Conservation (phyloP, 1,284 basidiomycete genomes). For the Phellopilus nigrolimitatus region DNA sequence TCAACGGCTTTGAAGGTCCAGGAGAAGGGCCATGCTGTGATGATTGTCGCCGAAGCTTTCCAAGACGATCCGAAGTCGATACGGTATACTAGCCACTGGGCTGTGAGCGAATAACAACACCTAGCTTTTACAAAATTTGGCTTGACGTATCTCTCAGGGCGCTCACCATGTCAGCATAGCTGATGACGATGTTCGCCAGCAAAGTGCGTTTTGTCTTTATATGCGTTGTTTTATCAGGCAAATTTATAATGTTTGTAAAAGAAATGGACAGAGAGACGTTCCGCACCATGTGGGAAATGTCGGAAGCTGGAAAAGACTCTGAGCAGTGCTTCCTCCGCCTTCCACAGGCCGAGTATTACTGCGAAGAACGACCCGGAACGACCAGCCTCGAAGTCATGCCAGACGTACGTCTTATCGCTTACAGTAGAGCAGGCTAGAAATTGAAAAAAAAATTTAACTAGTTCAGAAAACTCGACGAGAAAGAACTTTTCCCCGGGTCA, state of each 20-base stretch:
- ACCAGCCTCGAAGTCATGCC: constrained; percentile 56
- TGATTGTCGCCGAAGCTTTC: constrained; percentile 60
- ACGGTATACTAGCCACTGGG: constrained; percentile 74
- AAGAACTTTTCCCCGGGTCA: constrained; percentile 41
- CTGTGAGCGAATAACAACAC: constrained; percentile 40
- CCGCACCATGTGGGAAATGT: constrained; percentile 64
- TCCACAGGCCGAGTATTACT: constrained; percentile 55
- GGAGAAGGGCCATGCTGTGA: constrained; percentile 54
- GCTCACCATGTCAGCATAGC: constrained; percentile 66
- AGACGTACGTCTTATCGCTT: constrained; percentile 39
- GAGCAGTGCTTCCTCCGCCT: constrained; percentile 59
- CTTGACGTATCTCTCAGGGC: constrained; percentile 34
- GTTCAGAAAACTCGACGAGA: constrained; percentile 44
- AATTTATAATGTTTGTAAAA: constrained; percentile 26
- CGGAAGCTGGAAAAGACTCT: constrained; percentile 45
- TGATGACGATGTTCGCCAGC: constrained; percentile 42
- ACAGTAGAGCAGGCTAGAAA: no score
- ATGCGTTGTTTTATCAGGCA: neutral
- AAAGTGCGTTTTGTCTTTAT: constrained; percentile 34
- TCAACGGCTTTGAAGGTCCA: constrained; percentile 65
- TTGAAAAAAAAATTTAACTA: constrained; percentile 26
- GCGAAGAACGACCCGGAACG: constrained; percentile 35
- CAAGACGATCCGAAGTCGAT: constrained; percentile 64
- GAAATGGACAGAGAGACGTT: constrained; percentile 73
- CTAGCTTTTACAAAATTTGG: neutral